phyloP scores from a whole-genome alignment of 2,329 filamentous ascomycete genomes.

The Eutypa lata region DNA sequence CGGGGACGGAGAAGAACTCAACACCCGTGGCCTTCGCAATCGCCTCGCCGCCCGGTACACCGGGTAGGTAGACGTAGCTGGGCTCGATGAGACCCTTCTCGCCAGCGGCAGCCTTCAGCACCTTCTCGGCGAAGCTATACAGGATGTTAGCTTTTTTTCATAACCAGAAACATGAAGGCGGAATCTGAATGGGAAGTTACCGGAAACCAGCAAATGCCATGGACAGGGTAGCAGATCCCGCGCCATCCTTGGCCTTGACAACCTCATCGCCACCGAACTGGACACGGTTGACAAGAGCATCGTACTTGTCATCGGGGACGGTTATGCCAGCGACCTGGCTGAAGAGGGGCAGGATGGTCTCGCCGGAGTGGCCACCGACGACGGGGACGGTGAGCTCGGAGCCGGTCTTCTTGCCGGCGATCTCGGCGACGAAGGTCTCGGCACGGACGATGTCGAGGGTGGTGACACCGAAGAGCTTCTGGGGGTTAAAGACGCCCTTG shows the following conservation, averaged over 20 bases:
- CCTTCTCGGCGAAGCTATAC: slow-evolving; percentile 82
- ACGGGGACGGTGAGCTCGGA: slow-evolving; percentile 84
- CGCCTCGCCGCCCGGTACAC: slow-evolving; percentile 81
- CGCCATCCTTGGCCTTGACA: slow-evolving; percentile 90
- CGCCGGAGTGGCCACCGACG: slow-evolving; percentile 94
- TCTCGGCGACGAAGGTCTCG: slow-evolving; percentile 90
- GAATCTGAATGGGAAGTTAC: slow-evolving; percentile 38
- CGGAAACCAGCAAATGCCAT: slow-evolving; percentile 96
- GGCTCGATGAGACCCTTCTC: slow-evolving; percentile 93
- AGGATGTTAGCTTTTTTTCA: slow-evolving; percentile 12
- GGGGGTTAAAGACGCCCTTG: slow-evolving; percentile 88
- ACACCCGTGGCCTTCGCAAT: slow-evolving; percentile 79
- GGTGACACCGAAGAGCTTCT: slow-evolving; percentile 97
- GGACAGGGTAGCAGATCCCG: slow-evolving; percentile 85
- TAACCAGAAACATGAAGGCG: not conserved
- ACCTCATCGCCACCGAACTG: slow-evolving; percentile 98
- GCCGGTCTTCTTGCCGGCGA: slow-evolving; percentile 78
- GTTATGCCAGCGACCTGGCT: slow-evolving; percentile 80
- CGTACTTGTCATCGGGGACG: slow-evolving; percentile 87
- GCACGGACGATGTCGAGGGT: slow-evolving; percentile 97
- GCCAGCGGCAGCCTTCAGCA: slow-evolving; percentile 83
- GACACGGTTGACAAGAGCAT: slow-evolving; percentile 86
- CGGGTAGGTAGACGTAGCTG: slow-evolving; percentile 91
- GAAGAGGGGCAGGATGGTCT: slow-evolving; percentile 97
- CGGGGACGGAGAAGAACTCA: slow-evolving; percentile 94